These are phyloP conservation scores for Auricularia heimuer DNA, from an alignment of 768 basidiomycete genomes.

Conservation along the genomic window DNA sequence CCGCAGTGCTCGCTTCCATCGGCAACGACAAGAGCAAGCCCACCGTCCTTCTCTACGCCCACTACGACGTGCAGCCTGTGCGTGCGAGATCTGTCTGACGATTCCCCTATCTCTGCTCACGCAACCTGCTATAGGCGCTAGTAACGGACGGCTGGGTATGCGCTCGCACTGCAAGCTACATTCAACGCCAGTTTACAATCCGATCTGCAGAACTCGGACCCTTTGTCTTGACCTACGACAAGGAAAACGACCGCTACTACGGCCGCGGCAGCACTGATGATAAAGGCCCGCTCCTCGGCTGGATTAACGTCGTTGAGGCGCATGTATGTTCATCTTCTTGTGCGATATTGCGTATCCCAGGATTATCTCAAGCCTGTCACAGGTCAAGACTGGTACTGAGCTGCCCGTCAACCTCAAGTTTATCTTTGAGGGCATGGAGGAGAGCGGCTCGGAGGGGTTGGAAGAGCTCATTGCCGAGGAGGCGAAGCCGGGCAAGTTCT, in stretches of 20 bases:
- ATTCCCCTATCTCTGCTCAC: background rate
- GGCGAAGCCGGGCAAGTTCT: conserved; percentile 61
- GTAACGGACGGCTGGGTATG: conserved; percentile 66
- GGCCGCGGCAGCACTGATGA: conserved; percentile 87
- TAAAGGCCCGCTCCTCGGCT: conserved; percentile 82
- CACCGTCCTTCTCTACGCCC: conserved; percentile 88
- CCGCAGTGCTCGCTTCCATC: conserved; percentile 70
- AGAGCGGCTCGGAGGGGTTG: conserved; percentile 83
- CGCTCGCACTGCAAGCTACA: background rate
- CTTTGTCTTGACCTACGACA: conserved; percentile 54
- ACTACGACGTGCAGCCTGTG: conserved; percentile 93
- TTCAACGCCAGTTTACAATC: background rate
- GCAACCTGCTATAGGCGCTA: conserved; percentile 19
- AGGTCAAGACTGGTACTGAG: conserved; percentile 38
- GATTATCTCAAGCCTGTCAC: background rate
- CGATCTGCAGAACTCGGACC: conserved; percentile 48
- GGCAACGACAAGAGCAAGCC: conserved; percentile 85
- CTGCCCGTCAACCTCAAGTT: conserved; percentile 85
- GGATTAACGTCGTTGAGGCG: conserved; percentile 85
- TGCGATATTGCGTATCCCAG: background rate
- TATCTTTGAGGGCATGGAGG: conserved; percentile 98
- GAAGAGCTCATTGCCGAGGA: conserved; percentile 79
- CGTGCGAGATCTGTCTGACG: conserved; percentile 14
- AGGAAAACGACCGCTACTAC: conserved; percentile 50
- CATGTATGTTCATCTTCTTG: conserved; percentile 30